A percentile compares a stretch with the other conserved stretches of the same genome.
phyloP scores from a whole-genome alignment of 2,329 filamentous ascomycete species.

The Cercospora janseana region DNA sequence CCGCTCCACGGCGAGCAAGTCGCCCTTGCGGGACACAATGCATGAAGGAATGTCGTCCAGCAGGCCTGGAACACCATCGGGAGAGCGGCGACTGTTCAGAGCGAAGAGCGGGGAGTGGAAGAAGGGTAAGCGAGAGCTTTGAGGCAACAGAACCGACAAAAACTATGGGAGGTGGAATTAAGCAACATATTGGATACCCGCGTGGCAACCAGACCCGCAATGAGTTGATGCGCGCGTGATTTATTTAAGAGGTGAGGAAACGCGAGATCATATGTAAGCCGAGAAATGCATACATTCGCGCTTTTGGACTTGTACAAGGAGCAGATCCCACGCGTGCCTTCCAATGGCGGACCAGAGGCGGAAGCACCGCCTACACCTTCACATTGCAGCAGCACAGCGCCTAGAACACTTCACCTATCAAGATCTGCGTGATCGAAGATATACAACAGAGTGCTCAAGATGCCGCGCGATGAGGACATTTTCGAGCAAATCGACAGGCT shows the following conservation, averaged over 20 bases:
- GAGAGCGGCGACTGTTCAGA: conserved; percentile 41
- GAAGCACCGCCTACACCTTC: not conserved
- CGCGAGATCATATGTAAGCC: not conserved
- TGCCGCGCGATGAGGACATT: conserved; percentile 27
- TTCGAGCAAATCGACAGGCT: conserved; percentile 34
- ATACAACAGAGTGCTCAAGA: not conserved
- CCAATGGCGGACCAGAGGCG: not conserved
- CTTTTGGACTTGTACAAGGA: conserved; percentile 2
- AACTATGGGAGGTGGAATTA: not conserved
- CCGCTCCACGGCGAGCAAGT: conserved; percentile 48
- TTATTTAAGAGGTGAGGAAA: not conserved
- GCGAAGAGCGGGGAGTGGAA: conserved; percentile 32
- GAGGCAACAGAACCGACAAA: conserved; percentile 10
- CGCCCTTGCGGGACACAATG: conserved; percentile 43
- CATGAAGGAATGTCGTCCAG: conserved; percentile 55
- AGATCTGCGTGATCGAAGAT: no score
- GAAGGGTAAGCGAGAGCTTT: conserved; percentile 41
- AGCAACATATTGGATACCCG: conserved; percentile 15
- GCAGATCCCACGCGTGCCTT: conserved; percentile 12
- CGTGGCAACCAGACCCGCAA: conserved; percentile 17
- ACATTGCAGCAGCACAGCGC: not conserved
- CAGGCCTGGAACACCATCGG: conserved; percentile 37
- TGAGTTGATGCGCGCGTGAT: conserved; percentile 8
- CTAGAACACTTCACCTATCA: no score
- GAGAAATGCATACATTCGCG: not conserved